Evolutionary conservation across 257 asterid species (phyloP), one percentile per base, ranked within the genome.

Genomic region (Ajuga chamaepitys): DNA sequence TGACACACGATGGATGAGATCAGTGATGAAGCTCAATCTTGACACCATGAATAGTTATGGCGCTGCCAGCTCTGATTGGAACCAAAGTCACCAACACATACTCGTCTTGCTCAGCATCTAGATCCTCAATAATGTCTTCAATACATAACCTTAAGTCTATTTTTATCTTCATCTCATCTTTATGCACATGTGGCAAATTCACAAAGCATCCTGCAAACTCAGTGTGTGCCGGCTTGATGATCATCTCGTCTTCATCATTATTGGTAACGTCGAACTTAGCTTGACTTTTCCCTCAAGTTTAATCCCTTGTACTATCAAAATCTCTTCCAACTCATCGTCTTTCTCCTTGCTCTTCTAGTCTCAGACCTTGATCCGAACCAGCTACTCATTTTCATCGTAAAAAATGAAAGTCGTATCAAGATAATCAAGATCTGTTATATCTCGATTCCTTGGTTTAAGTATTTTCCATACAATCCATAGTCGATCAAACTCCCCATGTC

Each of bases 401-500:
- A 91, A 91, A 0, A 86, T 20, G 44, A 91, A 81, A 0, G 93
- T 66, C 0, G 97, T 69, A 10, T 80, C 74, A 2, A 91, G 82
- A 52, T 54, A 91, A 54, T 88, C 97, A 1, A 74, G 70, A 18
- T 91, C 94, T 0, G 78, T 69, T 37, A 86, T 82, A 55, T 91
- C 95, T 71, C 58, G 67, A 2, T 95, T 79, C 53, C 89, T 61
- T 5, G 95, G 95, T 1, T 91, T 91, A 0, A 91, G 74, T 12
- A 75, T 68, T 69, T 91, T 91, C 96, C 97, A 88, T 0, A 91
- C 9, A 4, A 32, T 72, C 97, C 96, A 91, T 80, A 91, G 17
- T 18, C 97, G 51, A 10, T 91, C 66, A 91, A 91, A 52, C 81
- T 83, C 0, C 97, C 96, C 97, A 91, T 91, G 74, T 91, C 25